Evolutionary conservation across 805 yeast species (phyloP).

Genomic region (Yamadazyma sp.): DNA sequence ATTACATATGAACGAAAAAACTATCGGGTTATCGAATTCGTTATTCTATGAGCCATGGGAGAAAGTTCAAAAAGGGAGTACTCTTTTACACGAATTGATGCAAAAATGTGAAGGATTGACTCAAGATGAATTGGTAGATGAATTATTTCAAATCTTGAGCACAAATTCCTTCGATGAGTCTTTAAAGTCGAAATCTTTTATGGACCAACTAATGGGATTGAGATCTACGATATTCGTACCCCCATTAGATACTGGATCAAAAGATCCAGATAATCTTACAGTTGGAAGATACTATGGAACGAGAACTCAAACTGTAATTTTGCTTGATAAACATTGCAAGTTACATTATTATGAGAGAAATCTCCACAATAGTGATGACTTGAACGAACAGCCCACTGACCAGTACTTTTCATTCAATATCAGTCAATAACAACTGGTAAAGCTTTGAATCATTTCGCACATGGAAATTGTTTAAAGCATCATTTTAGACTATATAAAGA

Average conservation of each 20-base stretch:
- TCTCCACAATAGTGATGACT: constrained; percentile 47
- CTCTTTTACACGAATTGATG: constrained; percentile 21
- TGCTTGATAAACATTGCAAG: constrained; percentile 50
- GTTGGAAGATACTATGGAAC: constrained; percentile 75
- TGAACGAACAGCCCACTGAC: neutral
- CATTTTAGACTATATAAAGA: too few relatives aligned
- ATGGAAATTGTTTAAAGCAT: neutral
- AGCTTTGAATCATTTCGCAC: constrained; percentile 1
- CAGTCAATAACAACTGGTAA: constrained; percentile 12
- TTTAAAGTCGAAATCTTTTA: constrained; percentile 11
- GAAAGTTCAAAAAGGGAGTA: constrained; percentile 56
- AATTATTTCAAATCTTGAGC: constrained; percentile 55
- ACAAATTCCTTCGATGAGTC: constrained; percentile 31
- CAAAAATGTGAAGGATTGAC: constrained; percentile 4
- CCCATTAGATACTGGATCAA: constrained; percentile 40
- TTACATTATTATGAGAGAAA: constrained; percentile 63
- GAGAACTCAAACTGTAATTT: constrained; percentile 76
- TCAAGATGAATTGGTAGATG: constrained; percentile 40
- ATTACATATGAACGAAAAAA: constrained; percentile 14
- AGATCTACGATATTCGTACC: constrained; percentile 70
- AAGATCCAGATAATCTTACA: constrained; percentile 9
- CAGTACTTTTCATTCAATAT: constrained; percentile 7
- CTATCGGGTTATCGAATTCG: constrained; percentile 69
- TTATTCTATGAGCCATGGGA: constrained; percentile 70
- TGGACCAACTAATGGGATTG: constrained; percentile 37